Evolutionary conservation across 257 asterid species (phyloP), one percentile per base, ranked within the genome.

Genomic region (Nicotiana attenuata): DNA sequence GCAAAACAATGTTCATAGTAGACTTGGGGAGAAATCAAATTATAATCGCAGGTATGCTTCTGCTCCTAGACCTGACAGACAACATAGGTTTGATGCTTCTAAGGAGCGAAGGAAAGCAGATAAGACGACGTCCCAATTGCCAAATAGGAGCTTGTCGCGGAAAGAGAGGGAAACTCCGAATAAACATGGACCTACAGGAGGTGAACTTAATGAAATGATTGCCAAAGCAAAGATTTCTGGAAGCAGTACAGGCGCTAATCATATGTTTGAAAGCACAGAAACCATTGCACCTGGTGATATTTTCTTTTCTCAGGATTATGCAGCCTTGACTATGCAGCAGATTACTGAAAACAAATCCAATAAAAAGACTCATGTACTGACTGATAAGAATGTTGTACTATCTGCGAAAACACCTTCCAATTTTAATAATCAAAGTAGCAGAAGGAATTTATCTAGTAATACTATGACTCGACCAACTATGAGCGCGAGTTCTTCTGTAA

Each of bases 121-220:
- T 8, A 88, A 80, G 77, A 82, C 73, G 2, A 35, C 29, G 55
- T 77, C 88, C 68, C 87, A 83, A n/a, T 50, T 83, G 76, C 67
- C 83, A 61, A 17, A 38, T 13, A 82, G 82, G 50, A 84, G 47
- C 41, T 19, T 83, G 20, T 41, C 81, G n/a, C 77, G 80, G 38
- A 86, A 73, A 66, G 88, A 89, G 24, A 86, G 53, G 45, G 90
- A 84, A 47, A 77, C 15, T 84, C 41, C 29, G 7, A 81, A 86
- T 56, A 85, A 82, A n/a, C 81, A 80, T 57, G 85, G 67, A 45
- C 90, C 92, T 14, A 84, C 92, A 0, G 92, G 88, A 1, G 93
- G 97, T 10, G 92, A 93, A 86, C 89, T 92, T 85, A 92, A 92
- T 38, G 97, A 90, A 88, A 93, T 90, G 82, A 87, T 90, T 22